Percentiles rank a stretch among this genome's conserved stretches.
These are phyloP conservation scores for Karstenula rhodostoma DNA, from an alignment of 2,329 filamentous ascomycete species.

Conservation along the genomic window DNA sequence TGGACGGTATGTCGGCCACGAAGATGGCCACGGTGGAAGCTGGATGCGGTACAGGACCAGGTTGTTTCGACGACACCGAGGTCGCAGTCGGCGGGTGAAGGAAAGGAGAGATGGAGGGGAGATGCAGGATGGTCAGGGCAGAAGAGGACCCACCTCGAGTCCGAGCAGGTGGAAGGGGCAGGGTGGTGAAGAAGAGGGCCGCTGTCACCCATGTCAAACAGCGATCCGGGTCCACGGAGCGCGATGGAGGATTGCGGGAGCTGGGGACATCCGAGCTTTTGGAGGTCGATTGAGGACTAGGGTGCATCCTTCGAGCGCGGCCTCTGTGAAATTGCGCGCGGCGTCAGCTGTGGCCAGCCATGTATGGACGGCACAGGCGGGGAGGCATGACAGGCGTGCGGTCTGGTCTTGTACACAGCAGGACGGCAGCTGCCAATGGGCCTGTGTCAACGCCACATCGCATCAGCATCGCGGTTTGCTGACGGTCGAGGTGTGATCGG, in stretches of 20 bases:
- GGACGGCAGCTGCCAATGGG: slow-evolving; percentile 17
- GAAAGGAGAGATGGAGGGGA: not conserved
- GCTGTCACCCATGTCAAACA: slow-evolving; percentile 21
- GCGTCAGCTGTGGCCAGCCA: not conserved
- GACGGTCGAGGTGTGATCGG: slow-evolving; percentile 1
- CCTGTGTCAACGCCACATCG: slow-evolving; percentile 6
- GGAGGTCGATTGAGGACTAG: slow-evolving; percentile 11
- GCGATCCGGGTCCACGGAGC: slow-evolving; percentile 21
- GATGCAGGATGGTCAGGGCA: not conserved
- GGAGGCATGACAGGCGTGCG: not conserved
- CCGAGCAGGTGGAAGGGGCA: slow-evolving; percentile 16
- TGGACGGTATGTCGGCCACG: slow-evolving; percentile 3
- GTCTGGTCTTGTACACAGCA: slow-evolving; percentile 1
- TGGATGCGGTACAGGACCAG: not conserved
- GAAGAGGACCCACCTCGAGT: slow-evolving; percentile 14
- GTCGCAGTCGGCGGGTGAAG: slow-evolving; percentile 1
- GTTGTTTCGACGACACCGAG: not conserved
- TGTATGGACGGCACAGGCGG: not conserved
- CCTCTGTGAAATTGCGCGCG: slow-evolving; percentile 1
- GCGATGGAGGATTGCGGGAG: slow-evolving; percentile 15
- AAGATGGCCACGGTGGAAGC: slow-evolving; percentile 2
- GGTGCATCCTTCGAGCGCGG: slow-evolving; percentile 14
- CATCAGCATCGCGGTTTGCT: slow-evolving; percentile 15
- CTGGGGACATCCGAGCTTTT: slow-evolving; percentile 13
- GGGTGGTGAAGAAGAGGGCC: slow-evolving; percentile 11